Evolutionary conservation across 169 alveolate species (phyloP).

Genomic region (Cryptosporidium muris): DNA sequence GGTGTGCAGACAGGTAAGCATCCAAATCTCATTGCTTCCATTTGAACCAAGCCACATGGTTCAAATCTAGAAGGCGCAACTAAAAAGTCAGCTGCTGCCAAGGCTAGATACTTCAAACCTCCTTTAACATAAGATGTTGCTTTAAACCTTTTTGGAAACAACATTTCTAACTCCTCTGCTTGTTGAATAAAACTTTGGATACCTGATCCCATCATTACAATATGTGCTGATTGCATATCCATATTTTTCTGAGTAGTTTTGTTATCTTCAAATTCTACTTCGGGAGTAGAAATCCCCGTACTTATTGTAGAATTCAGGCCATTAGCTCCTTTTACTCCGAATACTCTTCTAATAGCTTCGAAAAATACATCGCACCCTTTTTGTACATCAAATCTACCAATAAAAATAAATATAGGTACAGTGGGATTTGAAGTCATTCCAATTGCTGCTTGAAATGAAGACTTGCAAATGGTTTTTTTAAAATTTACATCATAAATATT

Average conservation of each 20-base stretch:
- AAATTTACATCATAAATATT: background rate
- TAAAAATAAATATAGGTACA: background rate
- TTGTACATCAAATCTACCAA: background rate
- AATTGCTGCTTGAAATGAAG: background rate
- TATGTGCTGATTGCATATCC: background rate
- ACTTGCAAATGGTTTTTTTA: background rate
- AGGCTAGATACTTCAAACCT: conserved; percentile 50
- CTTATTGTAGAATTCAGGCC: no score
- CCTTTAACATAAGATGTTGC: conserved; percentile 34
- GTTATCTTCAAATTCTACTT: background rate
- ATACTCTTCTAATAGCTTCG: background rate
- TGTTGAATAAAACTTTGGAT: background rate
- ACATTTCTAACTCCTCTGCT: background rate
- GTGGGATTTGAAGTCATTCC: background rate
- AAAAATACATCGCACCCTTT: conserved; percentile 2
- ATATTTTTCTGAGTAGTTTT: background rate
- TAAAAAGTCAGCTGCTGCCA: conserved; percentile 51
- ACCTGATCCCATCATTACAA: background rate
- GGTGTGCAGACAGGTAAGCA: conserved; percentile 69
- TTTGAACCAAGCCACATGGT: conserved; percentile 73
- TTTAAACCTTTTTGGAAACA: background rate
- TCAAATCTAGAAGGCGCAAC: conserved; percentile 72
- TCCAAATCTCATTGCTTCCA: conserved; percentile 72
- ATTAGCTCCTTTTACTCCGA: background rate
- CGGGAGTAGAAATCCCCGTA: no score